A percentile compares a stretch with the other conserved stretches of the same genome.
These are phyloP conservation scores for Phylloporus rhodoxanthus DNA, from an alignment of 768 basidiomycete species.

Conservation along the genomic window DNA sequence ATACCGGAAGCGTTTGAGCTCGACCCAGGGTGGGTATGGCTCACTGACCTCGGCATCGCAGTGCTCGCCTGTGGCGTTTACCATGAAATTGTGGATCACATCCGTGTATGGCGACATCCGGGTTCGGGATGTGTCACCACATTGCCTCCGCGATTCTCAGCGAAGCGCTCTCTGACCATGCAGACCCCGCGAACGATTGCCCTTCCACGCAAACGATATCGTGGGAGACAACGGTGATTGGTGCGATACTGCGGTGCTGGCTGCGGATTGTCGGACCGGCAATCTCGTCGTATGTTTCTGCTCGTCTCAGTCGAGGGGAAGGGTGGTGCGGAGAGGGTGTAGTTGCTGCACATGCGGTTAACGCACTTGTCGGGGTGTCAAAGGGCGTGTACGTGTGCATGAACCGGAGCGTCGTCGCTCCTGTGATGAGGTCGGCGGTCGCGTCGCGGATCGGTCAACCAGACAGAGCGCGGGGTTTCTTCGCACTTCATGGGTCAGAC, in stretches of 20 bases:
- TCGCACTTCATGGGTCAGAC: slow-evolving; percentile 19
- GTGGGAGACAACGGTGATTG: slow-evolving; percentile 8
- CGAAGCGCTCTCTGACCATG: not conserved
- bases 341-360: slow-evolving; percentile 14
- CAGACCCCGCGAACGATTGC: slow-evolving; percentile 11
- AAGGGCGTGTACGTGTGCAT: slow-evolving; percentile 10
- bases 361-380: not conserved
- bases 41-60: slow-evolving; percentile 12
- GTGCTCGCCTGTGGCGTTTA: slow-evolving; percentile 16
- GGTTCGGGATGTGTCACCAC: not conserved
- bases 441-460: slow-evolving; percentile 10
- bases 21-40: slow-evolving; percentile 4
- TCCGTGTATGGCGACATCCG: not conserved
- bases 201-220: slow-evolving; percentile 10
- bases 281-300: not conserved
- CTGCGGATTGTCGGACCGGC: not conserved
- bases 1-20: not conserved
- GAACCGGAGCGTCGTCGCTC: slow-evolving; percentile 19
- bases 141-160: not conserved
- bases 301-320: not conserved
- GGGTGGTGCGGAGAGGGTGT: slow-evolving; percentile 1
- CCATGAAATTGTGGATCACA: slow-evolving; percentile 8
- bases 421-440: slow-evolving; percentile 4
- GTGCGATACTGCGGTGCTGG: not conserved
- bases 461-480: not conserved